phyloP scores from a whole-genome alignment of 805 yeast genomes.

The Suhomyces prunicola region DNA sequence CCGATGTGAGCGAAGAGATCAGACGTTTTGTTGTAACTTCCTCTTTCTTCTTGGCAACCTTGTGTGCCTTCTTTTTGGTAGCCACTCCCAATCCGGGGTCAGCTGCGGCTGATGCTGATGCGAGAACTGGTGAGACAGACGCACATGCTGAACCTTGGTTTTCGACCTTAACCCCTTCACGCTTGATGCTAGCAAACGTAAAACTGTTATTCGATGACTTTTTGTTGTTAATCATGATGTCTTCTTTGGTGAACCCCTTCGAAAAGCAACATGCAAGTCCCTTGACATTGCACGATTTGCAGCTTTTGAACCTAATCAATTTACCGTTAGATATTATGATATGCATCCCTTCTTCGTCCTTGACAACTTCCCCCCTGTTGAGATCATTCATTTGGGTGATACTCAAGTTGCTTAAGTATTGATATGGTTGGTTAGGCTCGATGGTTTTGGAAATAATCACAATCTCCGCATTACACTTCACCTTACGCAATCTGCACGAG shows the following conservation, averaged over 20 bases:
- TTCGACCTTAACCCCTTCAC: not conserved
- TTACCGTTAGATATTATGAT: constrained; percentile 25
- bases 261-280: constrained; percentile 51
- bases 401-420: constrained; percentile 6
- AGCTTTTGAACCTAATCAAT: constrained; percentile 50
- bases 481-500: constrained; percentile 63
- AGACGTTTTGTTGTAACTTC: constrained; percentile 3
- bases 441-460: constrained; percentile 30
- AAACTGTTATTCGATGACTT: constrained; percentile 8
- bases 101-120: not conserved
- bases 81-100: not conserved
- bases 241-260: constrained; percentile 65
- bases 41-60: constrained; percentile 13
- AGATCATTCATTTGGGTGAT: constrained; percentile 9
- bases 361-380: constrained; percentile 14
- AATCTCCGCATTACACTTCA: constrained; percentile 70
- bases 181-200: not conserved
- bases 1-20: constrained; percentile 6
- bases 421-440: constrained; percentile 1
- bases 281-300: constrained; percentile 52
- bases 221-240: constrained; percentile 41
- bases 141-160: not conserved
- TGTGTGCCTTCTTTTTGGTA: constrained; percentile 7
- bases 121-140: not conserved
- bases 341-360: constrained; percentile 10